A percentile compares a stretch with the other conserved stretches of the same genome.
phyloP scores from a whole-genome alignment of 2,329 filamentous ascomycete genomes.

The Blastomyces percursus region DNA sequence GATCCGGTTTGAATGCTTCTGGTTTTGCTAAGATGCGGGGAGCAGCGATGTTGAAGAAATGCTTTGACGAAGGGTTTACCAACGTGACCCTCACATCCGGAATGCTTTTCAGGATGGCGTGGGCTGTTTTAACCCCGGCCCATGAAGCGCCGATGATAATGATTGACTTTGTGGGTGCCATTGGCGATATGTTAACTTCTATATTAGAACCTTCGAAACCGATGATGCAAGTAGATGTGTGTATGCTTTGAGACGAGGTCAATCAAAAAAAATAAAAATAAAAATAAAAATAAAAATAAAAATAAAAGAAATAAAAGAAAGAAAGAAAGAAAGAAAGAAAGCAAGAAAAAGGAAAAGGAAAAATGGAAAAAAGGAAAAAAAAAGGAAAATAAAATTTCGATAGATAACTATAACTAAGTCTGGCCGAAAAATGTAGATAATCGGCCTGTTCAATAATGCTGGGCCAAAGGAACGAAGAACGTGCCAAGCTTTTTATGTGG shows the following conservation, averaged over 20 bases:
- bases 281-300: neutral
- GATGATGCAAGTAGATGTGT: neutral
- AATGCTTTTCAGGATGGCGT: conserved; percentile 6
- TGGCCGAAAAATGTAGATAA: neutral
- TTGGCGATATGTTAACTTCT: neutral
- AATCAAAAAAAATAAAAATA: neutral
- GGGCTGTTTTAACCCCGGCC: conserved; percentile 3
- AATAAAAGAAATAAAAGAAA: neutral
- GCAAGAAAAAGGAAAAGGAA: too few species aligned
- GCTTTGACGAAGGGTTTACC: conserved; percentile 43
- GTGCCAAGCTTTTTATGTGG: neutral
- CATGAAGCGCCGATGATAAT: conserved; percentile 7
- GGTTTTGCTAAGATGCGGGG: conserved; percentile 44
- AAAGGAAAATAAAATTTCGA: too few species aligned
- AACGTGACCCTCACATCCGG: conserved; percentile 38
- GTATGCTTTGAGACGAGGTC: neutral
- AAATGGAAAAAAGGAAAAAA: too few species aligned
- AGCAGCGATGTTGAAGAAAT: conserved; percentile 44
- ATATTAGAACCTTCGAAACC: neutral
- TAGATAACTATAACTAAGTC: too few species aligned
- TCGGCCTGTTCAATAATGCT: neutral
- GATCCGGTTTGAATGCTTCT: conserved; percentile 36
- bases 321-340: too few species aligned
- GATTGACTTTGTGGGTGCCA: neutral
- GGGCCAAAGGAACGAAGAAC: neutral